Evolutionary conservation across 306 rosid species (phyloP).

Genomic region (Lathyrus sativus): DNA sequence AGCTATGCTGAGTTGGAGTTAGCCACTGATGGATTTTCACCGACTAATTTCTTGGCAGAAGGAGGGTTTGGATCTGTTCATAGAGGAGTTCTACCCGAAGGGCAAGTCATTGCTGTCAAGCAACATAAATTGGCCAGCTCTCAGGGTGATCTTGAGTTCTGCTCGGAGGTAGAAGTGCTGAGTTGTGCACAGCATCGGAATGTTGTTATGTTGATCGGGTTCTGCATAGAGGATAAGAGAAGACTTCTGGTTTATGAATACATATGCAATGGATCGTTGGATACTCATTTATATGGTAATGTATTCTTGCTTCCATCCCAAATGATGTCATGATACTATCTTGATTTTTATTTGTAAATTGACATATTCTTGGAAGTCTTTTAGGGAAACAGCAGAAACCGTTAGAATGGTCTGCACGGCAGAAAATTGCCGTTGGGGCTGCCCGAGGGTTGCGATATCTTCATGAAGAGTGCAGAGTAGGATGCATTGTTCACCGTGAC

Average conservation of each 20-base stretch:
- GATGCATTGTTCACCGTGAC: constrained; percentile 98
- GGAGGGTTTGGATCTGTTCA: constrained; percentile 99
- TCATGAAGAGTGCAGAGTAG: constrained; percentile 98
- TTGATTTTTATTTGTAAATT: constrained; percentile 39
- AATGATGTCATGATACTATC: neutral
- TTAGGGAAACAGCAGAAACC: constrained; percentile 70
- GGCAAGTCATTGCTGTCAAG: constrained; percentile 95
- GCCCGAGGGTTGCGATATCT: constrained; percentile 98
- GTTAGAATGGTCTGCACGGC: constrained; percentile 91
- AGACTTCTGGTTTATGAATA: constrained; percentile 91
- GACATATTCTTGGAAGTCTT: constrained; percentile 35
- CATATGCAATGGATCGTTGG: constrained; percentile 94
- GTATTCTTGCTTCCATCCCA: constrained; percentile 12
- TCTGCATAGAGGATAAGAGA: constrained; percentile 93
- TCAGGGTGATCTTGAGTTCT: constrained; percentile 92
- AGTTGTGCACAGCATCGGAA: constrained; percentile 99
- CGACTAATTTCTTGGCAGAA: constrained; percentile 94
- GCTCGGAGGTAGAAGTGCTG: constrained; percentile 96
- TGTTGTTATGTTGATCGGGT: constrained; percentile 96
- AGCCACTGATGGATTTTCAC: constrained; percentile 93
- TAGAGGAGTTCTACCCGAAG: constrained; percentile 87
- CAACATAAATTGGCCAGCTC: constrained; percentile 98
- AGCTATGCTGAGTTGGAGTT: constrained; percentile 90
- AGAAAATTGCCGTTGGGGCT: constrained; percentile 92
- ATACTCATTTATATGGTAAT: constrained; percentile 92